Conservation (phyloP, 176 grass and related monocot genomes). For the Aegilops speltoides region DNA sequence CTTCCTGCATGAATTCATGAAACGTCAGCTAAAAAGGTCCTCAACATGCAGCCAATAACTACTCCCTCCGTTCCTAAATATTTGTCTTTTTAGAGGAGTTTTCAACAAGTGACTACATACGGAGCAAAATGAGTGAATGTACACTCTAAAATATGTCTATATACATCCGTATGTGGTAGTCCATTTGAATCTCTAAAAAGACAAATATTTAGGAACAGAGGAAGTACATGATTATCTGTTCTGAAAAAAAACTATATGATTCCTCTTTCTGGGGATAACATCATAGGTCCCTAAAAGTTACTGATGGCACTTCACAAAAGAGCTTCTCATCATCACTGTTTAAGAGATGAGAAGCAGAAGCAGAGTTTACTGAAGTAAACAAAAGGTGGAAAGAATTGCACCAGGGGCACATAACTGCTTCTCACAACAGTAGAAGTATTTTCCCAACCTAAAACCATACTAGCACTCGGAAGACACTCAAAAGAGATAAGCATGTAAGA, state of each 20-base stretch:
- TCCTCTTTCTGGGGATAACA: not conserved
- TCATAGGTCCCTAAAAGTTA: not conserved
- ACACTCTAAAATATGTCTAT: too few relatives aligned
- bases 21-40: constrained; percentile 37
- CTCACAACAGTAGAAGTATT: not conserved
- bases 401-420: not conserved
- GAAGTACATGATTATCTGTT: not conserved
- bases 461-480: not conserved
- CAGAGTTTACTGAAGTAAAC: not conserved
- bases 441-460: not conserved
- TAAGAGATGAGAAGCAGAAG: not conserved
- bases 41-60: constrained; percentile 3
- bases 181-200: too few relatives aligned
- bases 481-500: not conserved
- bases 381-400: not conserved
- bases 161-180: too few relatives aligned
- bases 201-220: too few relatives aligned
- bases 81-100: too few relatives aligned
- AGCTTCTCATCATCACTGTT: not conserved
- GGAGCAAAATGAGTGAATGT: too few relatives aligned
- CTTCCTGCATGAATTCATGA: constrained; percentile 21
- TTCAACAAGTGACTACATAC: too few relatives aligned
- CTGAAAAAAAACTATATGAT: too few relatives aligned
- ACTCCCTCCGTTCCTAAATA: too few relatives aligned
- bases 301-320: not conserved